Percentiles rank a stretch among this genome's conserved stretches.
Evolutionary conservation across 257 asterid genomes (phyloP).

Genomic region (Anisodus tanguticus): DNA sequence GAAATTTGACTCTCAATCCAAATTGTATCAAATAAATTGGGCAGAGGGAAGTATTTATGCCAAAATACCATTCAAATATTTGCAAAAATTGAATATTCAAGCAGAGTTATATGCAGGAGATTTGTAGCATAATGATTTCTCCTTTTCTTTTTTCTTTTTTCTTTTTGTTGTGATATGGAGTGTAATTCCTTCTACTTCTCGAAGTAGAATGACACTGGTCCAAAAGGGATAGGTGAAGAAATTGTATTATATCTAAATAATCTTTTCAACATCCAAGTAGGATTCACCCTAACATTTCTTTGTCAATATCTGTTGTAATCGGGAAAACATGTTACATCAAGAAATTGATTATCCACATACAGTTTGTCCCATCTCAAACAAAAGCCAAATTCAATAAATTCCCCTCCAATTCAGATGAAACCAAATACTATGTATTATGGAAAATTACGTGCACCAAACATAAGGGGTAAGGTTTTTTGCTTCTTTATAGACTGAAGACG

Average conservation of each 20-base stretch:
- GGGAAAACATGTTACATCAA: not conserved
- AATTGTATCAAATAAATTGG: no score
- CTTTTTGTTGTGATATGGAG: no score
- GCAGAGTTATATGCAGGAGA: no score
- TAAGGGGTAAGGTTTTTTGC: not conserved
- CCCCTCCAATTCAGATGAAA: not conserved
- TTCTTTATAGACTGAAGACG: not conserved
- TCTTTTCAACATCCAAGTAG: no score
- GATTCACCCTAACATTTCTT: no score
- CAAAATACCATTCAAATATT: no score
- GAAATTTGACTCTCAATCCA: no score
- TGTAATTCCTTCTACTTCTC: not conserved
- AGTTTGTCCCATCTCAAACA: not conserved
- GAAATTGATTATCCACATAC: not conserved
- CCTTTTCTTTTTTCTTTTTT: not conserved
- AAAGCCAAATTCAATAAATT: conserved; percentile 1
- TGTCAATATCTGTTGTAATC: not conserved
- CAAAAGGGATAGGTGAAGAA: no score
- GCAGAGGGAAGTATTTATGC: no score
- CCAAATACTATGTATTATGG: not conserved
- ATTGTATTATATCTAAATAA: no score
- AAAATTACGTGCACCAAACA: not conserved
- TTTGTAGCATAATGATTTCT: not conserved
- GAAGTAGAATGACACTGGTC: no score
- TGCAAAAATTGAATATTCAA: no score